Conservation (phyloP, 176 grass and related monocot genomes). For the Oryza brachyantha region DNA sequence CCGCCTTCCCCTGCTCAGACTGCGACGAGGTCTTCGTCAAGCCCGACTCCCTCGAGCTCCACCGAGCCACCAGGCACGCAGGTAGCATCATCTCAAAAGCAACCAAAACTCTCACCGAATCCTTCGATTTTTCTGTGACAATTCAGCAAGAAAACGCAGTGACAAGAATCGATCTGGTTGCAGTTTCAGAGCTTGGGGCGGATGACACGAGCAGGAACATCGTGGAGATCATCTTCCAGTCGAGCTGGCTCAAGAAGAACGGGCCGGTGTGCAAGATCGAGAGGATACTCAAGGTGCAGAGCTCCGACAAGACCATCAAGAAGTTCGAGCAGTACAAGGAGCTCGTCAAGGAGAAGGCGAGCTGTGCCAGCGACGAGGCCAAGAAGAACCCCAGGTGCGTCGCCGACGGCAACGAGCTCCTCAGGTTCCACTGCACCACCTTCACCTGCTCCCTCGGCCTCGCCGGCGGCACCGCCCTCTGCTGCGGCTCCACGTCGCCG, state of each 20-base stretch:
- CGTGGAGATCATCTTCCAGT: constrained; percentile 95
- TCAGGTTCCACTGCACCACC: constrained; percentile 73
- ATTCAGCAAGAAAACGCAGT: too few relatives aligned
- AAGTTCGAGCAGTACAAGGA: constrained; percentile 88
- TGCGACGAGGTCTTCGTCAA: constrained; percentile 77
- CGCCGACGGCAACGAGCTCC: constrained; percentile 90
- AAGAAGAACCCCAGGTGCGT: constrained; percentile 72
- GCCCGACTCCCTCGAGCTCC: constrained; percentile 62
- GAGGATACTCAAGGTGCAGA: constrained; percentile 71
- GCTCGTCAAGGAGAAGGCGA: constrained; percentile 56
- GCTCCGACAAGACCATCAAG: constrained; percentile 48
- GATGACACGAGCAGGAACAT: constrained; percentile 89
- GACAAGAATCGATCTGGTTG: neutral
- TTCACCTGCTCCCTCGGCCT: constrained; percentile 56
- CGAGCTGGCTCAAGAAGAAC: constrained; percentile 75
- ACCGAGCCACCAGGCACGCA: constrained; percentile 61
- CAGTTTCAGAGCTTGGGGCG: constrained; percentile 75
- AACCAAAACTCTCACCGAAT: neutral
- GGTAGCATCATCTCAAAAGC: constrained; percentile 40
- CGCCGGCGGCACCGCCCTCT: constrained; percentile 40
- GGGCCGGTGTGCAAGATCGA: constrained; percentile 65
- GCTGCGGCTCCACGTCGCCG: constrained; percentile 23
- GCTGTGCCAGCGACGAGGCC: neutral
- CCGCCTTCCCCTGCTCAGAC: constrained; percentile 49
- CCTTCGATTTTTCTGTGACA: neutral